Conservation (phyloP, 2,329 filamentous ascomycete species). For the Scedosporium apiospermum region DNA sequence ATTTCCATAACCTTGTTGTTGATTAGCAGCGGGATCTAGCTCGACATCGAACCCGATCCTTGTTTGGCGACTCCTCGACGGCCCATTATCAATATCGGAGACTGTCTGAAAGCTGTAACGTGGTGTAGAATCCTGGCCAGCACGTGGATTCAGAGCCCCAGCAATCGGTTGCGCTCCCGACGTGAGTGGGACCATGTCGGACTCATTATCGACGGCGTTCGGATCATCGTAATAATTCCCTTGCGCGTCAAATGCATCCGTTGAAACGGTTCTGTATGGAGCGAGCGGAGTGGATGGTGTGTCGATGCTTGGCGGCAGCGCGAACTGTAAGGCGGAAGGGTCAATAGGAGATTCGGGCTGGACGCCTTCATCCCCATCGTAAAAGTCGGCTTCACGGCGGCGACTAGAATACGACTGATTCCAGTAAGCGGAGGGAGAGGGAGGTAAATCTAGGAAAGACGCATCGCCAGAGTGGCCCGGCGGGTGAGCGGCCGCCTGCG, state of each 20-base stretch:
- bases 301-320: slow-evolving; percentile 42
- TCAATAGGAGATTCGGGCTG: slow-evolving; percentile 41
- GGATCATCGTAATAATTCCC: slow-evolving; percentile 16
- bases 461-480: neutral
- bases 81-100: slow-evolving; percentile 45
- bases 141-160: slow-evolving; percentile 32
- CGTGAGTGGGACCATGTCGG: slow-evolving; percentile 49
- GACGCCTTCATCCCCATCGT: neutral
- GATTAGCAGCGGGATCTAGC: slow-evolving; percentile 19
- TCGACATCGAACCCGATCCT: slow-evolving; percentile 20
- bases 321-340: slow-evolving; percentile 41
- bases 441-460: slow-evolving; percentile 20
- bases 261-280: slow-evolving; percentile 14
- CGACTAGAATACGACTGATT: slow-evolving; percentile 33
- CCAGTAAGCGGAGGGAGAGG: slow-evolving; percentile 43
- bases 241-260: slow-evolving; percentile 1
- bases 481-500: slow-evolving; percentile 11
- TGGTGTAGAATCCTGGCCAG: slow-evolving; percentile 27
- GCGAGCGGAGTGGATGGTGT: slow-evolving; percentile 16
- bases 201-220: slow-evolving; percentile 38
- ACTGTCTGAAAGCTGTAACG: slow-evolving; percentile 50
- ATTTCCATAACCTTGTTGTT: slow-evolving; percentile 35
- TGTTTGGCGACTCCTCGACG: slow-evolving; percentile 38
- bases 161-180: slow-evolving; percentile 46
- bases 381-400: slow-evolving; percentile 23